Conservation (phyloP, 179 eudicot species). For the Silene vulgaris region DNA sequence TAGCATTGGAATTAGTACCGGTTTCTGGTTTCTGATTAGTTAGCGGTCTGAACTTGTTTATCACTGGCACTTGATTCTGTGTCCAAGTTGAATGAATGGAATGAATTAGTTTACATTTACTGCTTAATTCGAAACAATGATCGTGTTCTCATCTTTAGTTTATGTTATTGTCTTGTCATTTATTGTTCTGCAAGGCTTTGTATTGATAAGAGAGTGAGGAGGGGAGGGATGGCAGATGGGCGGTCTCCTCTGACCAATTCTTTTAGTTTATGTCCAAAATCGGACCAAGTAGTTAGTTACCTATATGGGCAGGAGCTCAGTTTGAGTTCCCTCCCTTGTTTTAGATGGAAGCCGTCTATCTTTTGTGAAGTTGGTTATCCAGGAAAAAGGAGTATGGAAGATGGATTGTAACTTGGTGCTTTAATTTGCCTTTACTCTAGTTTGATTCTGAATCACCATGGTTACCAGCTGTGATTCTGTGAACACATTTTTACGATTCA, state of each 20-base stretch:
- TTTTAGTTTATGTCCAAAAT: background rate
- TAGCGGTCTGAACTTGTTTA: background rate
- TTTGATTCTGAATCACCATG: too few species aligned
- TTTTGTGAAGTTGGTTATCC: background rate
- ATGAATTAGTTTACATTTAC: background rate
- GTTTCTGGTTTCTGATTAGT: background rate
- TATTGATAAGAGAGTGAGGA: too few species aligned
- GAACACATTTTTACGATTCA: too few species aligned
- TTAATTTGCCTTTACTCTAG: background rate
- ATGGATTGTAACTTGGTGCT: background rate
- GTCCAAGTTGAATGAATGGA: background rate
- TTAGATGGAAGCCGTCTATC: background rate
- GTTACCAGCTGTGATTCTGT: too few species aligned
- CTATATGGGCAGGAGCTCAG: background rate
- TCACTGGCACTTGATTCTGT: background rate
- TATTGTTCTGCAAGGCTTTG: too few species aligned
- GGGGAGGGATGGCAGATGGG: too few species aligned
- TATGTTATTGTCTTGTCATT: too few species aligned
- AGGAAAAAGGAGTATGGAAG: background rate
- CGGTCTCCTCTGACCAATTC: too few species aligned
- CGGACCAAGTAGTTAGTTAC: background rate
- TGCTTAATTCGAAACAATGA: background rate
- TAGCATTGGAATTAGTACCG: background rate
- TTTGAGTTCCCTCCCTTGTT: background rate
- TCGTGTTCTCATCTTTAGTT: too few species aligned